phyloP scores from a whole-genome alignment of 2,329 filamentous ascomycete genomes.

The Spiromastix sp. region DNA sequence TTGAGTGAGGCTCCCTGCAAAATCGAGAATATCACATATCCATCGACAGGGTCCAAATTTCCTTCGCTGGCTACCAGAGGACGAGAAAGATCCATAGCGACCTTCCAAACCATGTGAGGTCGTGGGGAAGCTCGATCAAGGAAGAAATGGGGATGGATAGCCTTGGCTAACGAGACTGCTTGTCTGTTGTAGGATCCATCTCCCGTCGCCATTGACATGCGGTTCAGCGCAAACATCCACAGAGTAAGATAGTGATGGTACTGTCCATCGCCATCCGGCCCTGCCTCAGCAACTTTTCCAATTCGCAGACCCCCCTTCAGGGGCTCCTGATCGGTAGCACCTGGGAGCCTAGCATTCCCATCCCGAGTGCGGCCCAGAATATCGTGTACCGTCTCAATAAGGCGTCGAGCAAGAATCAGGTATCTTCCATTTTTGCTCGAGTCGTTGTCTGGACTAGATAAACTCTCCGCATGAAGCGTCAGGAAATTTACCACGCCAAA shows the following conservation, averaged over 20 bases:
- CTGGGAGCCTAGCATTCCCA: conserved; percentile 35
- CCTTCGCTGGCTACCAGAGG: conserved; percentile 43
- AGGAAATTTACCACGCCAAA: conserved; percentile 51
- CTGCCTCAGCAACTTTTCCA: conserved; percentile 41
- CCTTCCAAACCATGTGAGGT: conserved; percentile 47
- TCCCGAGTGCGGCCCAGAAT: conserved; percentile 44
- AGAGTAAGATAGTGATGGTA: conserved; percentile 53
- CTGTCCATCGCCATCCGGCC: conserved; percentile 47
- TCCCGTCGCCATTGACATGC: conserved; percentile 39
- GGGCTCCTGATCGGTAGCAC: conserved; percentile 42
- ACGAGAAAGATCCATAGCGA: conserved; percentile 38
- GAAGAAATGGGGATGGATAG: conserved; percentile 45
- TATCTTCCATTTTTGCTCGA: conserved; percentile 28
- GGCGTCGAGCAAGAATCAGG: conserved; percentile 38
- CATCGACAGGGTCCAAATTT: conserved; percentile 47
- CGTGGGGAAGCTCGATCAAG: conserved; percentile 21
- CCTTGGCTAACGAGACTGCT: conserved; percentile 42
- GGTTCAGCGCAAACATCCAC: conserved; percentile 54
- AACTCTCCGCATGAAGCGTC: conserved; percentile 39
- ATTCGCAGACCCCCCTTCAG: conserved; percentile 48
- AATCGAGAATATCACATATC: conserved; percentile 41
- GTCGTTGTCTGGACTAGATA: conserved; percentile 4
- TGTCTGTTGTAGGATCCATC: conserved; percentile 40
- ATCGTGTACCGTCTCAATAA: conserved; percentile 43
- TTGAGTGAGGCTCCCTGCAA: conserved; percentile 34